Percentiles rank a stretch among this genome's conserved stretches.
These are phyloP conservation scores for Hyaloperonospora brassicae DNA, from an alignment of 352 stramenopile genomes.

Conservation along the genomic window DNA sequence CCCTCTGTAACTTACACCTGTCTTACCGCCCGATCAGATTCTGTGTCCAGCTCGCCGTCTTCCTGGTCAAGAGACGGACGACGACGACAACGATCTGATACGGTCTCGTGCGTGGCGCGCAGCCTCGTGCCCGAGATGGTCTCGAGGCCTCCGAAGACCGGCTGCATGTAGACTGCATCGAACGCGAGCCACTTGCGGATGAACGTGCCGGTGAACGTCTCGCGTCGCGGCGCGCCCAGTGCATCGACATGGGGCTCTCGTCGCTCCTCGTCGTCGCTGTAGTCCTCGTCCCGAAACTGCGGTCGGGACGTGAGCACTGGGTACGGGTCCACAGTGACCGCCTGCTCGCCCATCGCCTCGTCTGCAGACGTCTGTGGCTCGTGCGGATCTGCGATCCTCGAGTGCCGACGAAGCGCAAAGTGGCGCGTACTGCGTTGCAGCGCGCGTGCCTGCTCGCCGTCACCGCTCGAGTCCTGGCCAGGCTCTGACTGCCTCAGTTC, in stretches of 20 bases:
- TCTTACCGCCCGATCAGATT: slow-evolving; percentile 18
- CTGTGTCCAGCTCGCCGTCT: slow-evolving; percentile 27
- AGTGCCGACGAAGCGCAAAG: slow-evolving; percentile 45
- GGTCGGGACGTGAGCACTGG: slow-evolving; percentile 59
- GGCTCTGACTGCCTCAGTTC: slow-evolving; percentile 26
- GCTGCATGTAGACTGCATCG: slow-evolving; percentile 67
- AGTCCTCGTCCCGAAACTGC: slow-evolving; percentile 56
- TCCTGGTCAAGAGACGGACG: slow-evolving; percentile 8
- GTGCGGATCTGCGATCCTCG: slow-evolving; percentile 17
- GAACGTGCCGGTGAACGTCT: slow-evolving; percentile 45
- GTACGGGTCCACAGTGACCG: slow-evolving; percentile 12
- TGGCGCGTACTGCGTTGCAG: slow-evolving; percentile 50
- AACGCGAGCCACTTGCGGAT: slow-evolving; percentile 71
- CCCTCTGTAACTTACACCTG: too few relatives aligned
- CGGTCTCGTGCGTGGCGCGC: slow-evolving; percentile 8
- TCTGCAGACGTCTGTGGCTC: slow-evolving; percentile 2
- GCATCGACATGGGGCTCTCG: slow-evolving; percentile 15
- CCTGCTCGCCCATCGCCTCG: slow-evolving; percentile 12
- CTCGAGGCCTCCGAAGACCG: slow-evolving; percentile 56
- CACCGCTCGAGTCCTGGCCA: slow-evolving; percentile 17
- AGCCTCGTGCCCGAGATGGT: slow-evolving; percentile 3
- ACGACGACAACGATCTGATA: neutral
- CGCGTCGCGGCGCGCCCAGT: slow-evolving; percentile 13
- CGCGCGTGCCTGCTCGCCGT: slow-evolving; percentile 14
- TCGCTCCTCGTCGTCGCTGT: slow-evolving; percentile 34